Conservation (phyloP, 345 rosid genomes). For the Lagerstroemia speciosa region DNA sequence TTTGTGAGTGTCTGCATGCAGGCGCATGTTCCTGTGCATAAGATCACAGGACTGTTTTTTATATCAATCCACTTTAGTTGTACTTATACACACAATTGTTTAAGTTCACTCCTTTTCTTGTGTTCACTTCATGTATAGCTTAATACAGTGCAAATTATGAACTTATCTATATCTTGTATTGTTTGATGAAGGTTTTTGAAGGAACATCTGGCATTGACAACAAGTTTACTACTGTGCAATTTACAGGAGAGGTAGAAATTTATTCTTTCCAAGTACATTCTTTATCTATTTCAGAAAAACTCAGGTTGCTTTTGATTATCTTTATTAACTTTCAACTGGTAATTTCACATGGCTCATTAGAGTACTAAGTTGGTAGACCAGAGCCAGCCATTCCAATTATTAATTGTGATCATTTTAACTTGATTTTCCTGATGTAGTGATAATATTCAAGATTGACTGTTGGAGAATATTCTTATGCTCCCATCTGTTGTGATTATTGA, state of each 20-base stretch:
- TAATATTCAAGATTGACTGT: neutral
- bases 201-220: slow-evolving; percentile 96
- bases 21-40: no score
- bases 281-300: neutral
- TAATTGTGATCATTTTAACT: neutral
- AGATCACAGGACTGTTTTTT: neutral
- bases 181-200: slow-evolving; percentile 62
- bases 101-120: neutral
- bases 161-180: neutral
- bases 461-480: neutral
- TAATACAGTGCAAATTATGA: neutral
- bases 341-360: neutral
- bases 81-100: neutral
- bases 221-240: slow-evolving; percentile 86
- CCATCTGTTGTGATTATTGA: neutral
- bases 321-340: no score
- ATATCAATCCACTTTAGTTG: neutral
- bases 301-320: neutral
- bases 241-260: slow-evolving; percentile 74
- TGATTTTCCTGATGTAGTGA: neutral
- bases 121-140: neutral
- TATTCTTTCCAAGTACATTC: neutral
- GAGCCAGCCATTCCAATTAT: neutral
- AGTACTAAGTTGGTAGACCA: neutral
- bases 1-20: no score